Evolutionary conservation across 2,329 filamentous ascomycete species (phyloP), one percentile per base, ranked within the genome.

Genomic region (Boeremia lycopersici): DNA sequence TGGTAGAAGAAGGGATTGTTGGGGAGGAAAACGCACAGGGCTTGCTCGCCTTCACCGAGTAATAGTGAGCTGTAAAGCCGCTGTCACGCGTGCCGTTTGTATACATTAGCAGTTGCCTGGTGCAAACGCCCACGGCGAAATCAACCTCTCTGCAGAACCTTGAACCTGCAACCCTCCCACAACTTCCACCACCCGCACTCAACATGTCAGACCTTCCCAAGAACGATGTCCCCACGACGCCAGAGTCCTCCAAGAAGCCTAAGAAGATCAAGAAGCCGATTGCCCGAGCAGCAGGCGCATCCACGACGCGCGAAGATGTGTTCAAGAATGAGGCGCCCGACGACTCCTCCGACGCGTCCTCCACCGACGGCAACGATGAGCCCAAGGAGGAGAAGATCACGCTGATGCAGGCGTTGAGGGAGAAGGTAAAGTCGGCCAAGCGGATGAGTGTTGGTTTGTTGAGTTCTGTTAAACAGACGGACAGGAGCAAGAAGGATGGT

Each of bases 1-100:
- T 82, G 74, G 76, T 82, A 15, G 82, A 84, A 39, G 82, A 85
- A 45, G 81, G 80, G 2, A 64, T 82, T 59, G 70, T 83, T 17
- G 72, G 65, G 8, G 54, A 51, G 28, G 68, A 67, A 39, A 59
- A 69, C 46, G 67, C 52, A 1, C 63, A 70, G 8, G 64, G 61
- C 0, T 44, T 72, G 40, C 13, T 67, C 43, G 46, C 29, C 3
- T 54, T 43, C 31, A 40, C 49, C 12, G 28, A 45, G 38, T 61
- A 28, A 54, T 29, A 11, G 46, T 31, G 8, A 6, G 28, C 17
- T 9, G 7, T 17, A 25, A 7, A 3, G 11, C 29, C 6, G 23
- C 33, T 40, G 8, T 45, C 29, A 17, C 7, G 29, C 19, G 19
- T 23, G 19, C 19, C 15, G 35, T 35, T 50, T 45, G 35, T 23